Evolutionary conservation across 345 rosid species (phyloP).

Genomic region (Dipteronia sinensis): DNA sequence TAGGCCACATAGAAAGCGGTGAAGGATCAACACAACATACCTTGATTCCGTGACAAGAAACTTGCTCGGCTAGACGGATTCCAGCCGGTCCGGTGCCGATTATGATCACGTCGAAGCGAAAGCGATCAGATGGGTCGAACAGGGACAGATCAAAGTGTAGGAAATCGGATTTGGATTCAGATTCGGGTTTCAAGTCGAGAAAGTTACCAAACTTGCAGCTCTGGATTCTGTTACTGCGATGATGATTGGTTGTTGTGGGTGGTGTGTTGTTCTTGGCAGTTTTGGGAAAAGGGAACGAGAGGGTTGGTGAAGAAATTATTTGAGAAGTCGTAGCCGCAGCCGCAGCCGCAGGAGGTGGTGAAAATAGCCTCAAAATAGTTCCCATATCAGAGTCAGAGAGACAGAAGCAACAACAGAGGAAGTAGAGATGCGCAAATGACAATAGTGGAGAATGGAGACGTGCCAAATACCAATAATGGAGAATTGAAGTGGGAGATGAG

Average conservation of each 20-base stretch:
- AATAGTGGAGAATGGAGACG: not conserved
- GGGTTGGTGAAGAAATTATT: not conserved
- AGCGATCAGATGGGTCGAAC: constrained; percentile 36
- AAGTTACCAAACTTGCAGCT: constrained; percentile 46
- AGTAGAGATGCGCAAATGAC: not conserved
- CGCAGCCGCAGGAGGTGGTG: constrained; percentile 21
- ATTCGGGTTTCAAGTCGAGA: constrained; percentile 51
- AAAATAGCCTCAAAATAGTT: constrained; percentile 26
- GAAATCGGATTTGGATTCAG: constrained; percentile 11
- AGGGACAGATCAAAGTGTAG: constrained; percentile 46
- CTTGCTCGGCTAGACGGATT: constrained; percentile 65
- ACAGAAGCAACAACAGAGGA: too few relatives aligned
- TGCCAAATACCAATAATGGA: not conserved
- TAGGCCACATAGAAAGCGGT: constrained; percentile 63
- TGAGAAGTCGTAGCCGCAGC: constrained; percentile 14
- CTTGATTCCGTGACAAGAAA: constrained; percentile 48
- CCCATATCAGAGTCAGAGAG: constrained; percentile 28
- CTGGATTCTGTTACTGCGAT: constrained; percentile 13
- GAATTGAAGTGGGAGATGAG: not conserved
- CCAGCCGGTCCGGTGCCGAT: constrained; percentile 77
- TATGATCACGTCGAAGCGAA: constrained; percentile 52
- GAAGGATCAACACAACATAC: constrained; percentile 74
- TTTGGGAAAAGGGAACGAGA: constrained; percentile 21
- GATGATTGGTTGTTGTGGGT: not conserved
- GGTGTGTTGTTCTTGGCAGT: not conserved